phyloP scores from a whole-genome alignment of 805 yeast species.

The Kurtzmaniella fragi region DNA sequence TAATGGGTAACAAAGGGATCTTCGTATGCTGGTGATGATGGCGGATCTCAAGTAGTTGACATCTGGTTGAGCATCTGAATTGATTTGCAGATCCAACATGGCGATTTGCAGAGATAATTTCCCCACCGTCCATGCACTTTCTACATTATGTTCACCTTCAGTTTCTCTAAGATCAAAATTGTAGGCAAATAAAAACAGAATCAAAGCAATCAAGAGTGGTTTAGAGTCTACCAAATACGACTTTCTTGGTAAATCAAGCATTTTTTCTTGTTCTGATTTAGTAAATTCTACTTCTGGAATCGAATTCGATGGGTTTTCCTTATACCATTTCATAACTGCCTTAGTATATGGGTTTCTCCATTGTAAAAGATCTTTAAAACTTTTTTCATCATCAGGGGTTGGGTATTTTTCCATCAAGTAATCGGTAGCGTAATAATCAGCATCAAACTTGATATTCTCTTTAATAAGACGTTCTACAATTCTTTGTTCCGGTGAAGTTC shows the following conservation, averaged over 20 bases:
- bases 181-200: constrained; percentile 67
- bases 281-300: constrained; percentile 49
- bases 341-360: constrained; percentile 50
- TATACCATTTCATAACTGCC: constrained; percentile 45
- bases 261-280: constrained; percentile 56
- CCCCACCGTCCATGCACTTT: constrained; percentile 94
- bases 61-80: constrained; percentile 5
- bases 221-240: constrained; percentile 46
- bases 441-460: constrained; percentile 75
- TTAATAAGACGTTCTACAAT: constrained; percentile 60
- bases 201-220: constrained; percentile 55
- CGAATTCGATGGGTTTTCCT: constrained; percentile 18
- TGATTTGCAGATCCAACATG: constrained; percentile 58
- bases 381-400: constrained; percentile 48
- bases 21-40: constrained; percentile 57
- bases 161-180: constrained; percentile 74
- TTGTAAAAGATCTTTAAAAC: constrained; percentile 38
- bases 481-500: constrained; percentile 51
- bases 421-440: constrained; percentile 86
- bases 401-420: constrained; percentile 57
- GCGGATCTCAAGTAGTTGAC: constrained; percentile 43
- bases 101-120: constrained; percentile 76
- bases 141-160: constrained; percentile 66
- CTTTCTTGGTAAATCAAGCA: constrained; percentile 66
- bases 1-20: constrained; percentile 77